phyloP scores from a whole-genome alignment of 805 yeast species.

The Yarrowia divulgata region DNA sequence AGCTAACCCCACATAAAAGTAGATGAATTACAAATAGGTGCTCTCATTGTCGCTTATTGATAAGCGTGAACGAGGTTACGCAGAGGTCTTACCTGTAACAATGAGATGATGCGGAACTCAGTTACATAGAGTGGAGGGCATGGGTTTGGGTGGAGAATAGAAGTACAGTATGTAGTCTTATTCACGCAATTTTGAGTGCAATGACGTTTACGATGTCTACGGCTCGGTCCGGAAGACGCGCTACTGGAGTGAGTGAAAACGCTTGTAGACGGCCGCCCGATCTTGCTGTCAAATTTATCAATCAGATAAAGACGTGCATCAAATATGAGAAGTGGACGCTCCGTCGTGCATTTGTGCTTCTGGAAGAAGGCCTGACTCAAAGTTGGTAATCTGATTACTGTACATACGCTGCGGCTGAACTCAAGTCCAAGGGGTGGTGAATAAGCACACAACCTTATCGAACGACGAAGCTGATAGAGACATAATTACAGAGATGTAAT shows the following conservation, averaged over 20 bases:
- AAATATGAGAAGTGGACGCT: background rate
- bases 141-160: background rate
- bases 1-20: slow-evolving; percentile 31
- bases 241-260: background rate
- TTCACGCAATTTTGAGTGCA: background rate
- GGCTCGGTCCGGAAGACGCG: background rate
- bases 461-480: no score
- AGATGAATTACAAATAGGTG: slow-evolving; percentile 12
- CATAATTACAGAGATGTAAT: no score
- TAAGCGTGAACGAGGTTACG: background rate
- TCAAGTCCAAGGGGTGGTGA: background rate
- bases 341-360: background rate
- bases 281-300: slow-evolving; percentile 14
- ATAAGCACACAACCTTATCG: background rate
- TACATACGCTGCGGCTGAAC: background rate
- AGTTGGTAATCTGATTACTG: background rate
- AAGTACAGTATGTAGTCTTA: background rate
- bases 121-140: background rate
- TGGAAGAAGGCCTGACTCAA: background rate
- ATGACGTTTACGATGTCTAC: no score
- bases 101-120: background rate
- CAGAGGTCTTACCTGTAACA: no score
- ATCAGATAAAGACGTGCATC: slow-evolving; percentile 3
- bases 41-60: background rate
- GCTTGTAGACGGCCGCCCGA: background rate